Evolutionary conservation across 805 yeast genomes (phyloP), one percentile per base, ranked within the genome.

Genomic region (Spathaspora arborariae): DNA sequence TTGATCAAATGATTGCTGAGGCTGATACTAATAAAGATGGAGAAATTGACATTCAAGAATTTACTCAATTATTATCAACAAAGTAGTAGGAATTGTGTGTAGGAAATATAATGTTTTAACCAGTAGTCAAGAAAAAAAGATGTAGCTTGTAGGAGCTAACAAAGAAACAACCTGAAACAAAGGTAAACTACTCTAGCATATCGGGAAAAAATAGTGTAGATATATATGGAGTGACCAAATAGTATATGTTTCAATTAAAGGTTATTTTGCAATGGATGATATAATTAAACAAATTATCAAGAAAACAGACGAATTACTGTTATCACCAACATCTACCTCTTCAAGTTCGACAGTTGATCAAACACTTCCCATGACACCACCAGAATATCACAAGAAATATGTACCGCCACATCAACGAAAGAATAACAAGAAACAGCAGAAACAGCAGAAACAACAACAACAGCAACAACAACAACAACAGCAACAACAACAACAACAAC

Each of bases 1-100:
- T 95, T 45, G 95, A 89, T 60, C 96, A 90, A 69, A 94, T 94
- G 97, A 81, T 94, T 63, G 83, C 85, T 63, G 99, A 94, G 67
- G 97, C 97, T 46, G 95, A 86, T 62, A 83, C 92, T 52, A 89
- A 88, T 68, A 92, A 96, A 53, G 96, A 95, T 56, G 99, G 99
- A 50, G 96, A 89, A 72, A 94, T 94, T 62, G 95, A 94, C 66
- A 94, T 94, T 68, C 88, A 88, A 63, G 99, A 94, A 74, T 94
- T 94, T 66, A 92, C 97, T 53, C 91, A 89, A 63, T 80, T 92
- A 55, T 79, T 92, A 67, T 77, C 80, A 53, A 85, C 91, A 50
- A 85, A 85, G 75, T 86, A 75, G 60, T 10, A 30, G 27, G 24
- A 6, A 27, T 30, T 30, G 11, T 30, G 35, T 13, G 35, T 30